A percentile compares a stretch with the other conserved stretches of the same genome.
phyloP scores from a whole-genome alignment of 2,329 filamentous ascomycete species.

The Cryphonectria parasitica region DNA sequence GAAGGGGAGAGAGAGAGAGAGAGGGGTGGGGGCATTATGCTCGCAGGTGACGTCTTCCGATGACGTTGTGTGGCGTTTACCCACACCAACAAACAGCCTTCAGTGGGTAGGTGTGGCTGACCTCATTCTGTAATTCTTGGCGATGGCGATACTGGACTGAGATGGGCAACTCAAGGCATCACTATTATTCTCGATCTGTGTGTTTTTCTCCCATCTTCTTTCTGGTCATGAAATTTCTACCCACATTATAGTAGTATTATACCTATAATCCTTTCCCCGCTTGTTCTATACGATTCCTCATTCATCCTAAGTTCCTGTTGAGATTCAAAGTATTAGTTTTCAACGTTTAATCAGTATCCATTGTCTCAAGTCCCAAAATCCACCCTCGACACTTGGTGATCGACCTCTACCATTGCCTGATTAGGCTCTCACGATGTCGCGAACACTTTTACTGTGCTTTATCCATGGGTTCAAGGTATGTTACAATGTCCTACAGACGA shows the following conservation, averaged over 20 bases:
- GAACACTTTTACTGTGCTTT: constrained; percentile 71
- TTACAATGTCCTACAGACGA: constrained; percentile 2
- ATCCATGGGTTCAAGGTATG: constrained; percentile 74
- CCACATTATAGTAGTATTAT: neutral
- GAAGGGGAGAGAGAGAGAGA: neutral
- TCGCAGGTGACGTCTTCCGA: constrained; percentile 10
- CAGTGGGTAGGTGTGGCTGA: constrained; percentile 26
- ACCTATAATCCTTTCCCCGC: neutral
- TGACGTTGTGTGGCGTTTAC: constrained; percentile 15
- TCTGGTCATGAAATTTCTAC: neutral
- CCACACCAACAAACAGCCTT: neutral
- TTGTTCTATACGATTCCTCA: neutral
- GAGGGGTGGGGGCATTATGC: no score
- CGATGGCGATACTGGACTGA: neutral
- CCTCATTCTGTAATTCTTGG: constrained; percentile 9
- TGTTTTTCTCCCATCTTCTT: neutral
- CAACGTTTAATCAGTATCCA: neutral
- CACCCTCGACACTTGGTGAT: neutral
- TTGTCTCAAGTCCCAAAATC: neutral
- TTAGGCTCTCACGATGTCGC: constrained; percentile 40
- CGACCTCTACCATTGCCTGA: neutral
- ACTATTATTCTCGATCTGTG: neutral
- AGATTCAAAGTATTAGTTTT: neutral
- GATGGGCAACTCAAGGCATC: neutral
- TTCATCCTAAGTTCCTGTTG: neutral